These are phyloP conservation scores for Alternaria novae-zelandiae DNA, from an alignment of 2,329 filamentous ascomycete genomes.

Conservation along the genomic window DNA sequence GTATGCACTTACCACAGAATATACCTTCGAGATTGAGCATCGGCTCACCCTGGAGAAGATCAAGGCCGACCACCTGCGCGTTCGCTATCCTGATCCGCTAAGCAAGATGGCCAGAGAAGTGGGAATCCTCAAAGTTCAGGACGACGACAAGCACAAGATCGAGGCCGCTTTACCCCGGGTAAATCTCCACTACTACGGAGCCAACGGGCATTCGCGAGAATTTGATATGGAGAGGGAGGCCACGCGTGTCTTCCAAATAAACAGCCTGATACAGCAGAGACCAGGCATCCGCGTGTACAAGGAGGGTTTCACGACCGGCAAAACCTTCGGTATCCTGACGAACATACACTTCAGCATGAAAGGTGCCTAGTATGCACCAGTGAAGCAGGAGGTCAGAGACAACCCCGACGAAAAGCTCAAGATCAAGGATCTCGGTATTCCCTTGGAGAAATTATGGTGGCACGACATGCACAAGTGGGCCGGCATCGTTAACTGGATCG, in stretches of 20 bases:
- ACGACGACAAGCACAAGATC: neutral
- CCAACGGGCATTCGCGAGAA: neutral
- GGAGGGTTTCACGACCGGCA: neutral
- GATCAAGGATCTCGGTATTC: neutral
- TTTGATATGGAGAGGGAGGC: neutral
- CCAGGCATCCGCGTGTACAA: neutral
- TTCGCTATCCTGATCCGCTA: neutral
- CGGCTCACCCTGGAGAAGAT: too few species aligned
- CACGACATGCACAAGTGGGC: neutral
- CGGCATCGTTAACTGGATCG: neutral
- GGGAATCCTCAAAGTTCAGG: neutral
- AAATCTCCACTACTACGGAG: neutral
- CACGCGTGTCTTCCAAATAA: neutral
- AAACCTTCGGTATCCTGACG: neutral
- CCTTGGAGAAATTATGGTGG: neutral
- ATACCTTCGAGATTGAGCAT: too few species aligned
- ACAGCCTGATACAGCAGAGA: neutral
- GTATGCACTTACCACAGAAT: too few species aligned
- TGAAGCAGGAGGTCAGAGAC: neutral
- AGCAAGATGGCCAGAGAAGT: neutral
- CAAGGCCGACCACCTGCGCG: neutral
- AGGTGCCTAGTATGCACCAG: neutral
- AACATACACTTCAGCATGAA: neutral
- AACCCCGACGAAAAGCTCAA: neutral
- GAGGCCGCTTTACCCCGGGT: neutral